Evolutionary conservation across 139 green algal species (phyloP).

Genomic region (Klebsormidium nitens): DNA sequence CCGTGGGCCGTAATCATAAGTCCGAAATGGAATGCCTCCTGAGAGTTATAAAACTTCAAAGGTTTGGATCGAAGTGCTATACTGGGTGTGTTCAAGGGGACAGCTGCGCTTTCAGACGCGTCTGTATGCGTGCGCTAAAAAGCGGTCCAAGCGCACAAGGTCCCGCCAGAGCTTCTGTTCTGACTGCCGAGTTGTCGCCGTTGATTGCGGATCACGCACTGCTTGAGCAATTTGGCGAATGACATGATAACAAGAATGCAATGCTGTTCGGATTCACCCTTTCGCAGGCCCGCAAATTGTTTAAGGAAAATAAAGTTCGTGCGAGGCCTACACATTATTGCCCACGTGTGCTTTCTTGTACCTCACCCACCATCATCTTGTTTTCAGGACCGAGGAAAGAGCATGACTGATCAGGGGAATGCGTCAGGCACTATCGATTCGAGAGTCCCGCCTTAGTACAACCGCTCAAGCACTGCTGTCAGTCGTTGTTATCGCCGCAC

Average conservation of each 20-base stretch:
- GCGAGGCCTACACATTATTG: background rate
- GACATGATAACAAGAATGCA: background rate
- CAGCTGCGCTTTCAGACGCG: too few species aligned
- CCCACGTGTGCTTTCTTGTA: background rate
- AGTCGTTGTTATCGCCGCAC: too few species aligned
- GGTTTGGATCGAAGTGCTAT: background rate
- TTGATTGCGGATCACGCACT: background rate
- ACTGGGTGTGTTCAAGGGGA: too few species aligned
- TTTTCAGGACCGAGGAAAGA: background rate
- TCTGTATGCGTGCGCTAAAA: too few species aligned
- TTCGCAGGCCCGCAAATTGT: background rate
- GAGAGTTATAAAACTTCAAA: background rate
- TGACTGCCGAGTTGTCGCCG: too few species aligned
- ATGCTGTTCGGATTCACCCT: background rate
- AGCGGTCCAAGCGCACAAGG: too few species aligned
- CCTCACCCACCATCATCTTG: background rate
- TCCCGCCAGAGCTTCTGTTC: too few species aligned
- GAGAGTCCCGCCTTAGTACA: too few species aligned
- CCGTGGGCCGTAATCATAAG: background rate
- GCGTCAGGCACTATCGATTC: background rate
- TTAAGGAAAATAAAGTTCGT: background rate
- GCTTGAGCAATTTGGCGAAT: background rate
- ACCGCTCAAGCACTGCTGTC: too few species aligned
- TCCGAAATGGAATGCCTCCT: background rate
- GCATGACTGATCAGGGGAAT: background rate